Evolutionary conservation across 148 eudicot genomes (phyloP), one percentile per base, ranked within the genome.

Genomic region (Camellia sinensis): DNA sequence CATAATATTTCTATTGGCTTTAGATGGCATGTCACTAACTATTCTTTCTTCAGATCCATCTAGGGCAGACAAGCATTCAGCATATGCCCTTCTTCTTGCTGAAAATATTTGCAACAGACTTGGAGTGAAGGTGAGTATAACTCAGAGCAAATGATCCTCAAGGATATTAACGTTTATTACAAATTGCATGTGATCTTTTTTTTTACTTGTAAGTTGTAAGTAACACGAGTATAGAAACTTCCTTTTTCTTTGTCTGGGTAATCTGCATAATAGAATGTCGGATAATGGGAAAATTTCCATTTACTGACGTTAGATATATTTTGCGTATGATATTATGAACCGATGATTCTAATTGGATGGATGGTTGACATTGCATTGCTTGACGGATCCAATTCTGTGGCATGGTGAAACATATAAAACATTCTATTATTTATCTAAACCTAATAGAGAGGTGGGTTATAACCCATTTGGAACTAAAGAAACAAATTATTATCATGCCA

Each of bases 41-140:
- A 66, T 67, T 78, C 75, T 78, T 68, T 74, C 59, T 86, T 81
- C 89, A 96, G 99, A 93, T 89, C 86, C 92, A 74, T 85, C 92
- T 57, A 87, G 90, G 89, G 97, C 93, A 59, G 99, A 96, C 87
- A 93, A 93, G 87, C 97, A 93, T 79, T 90, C 99, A 43, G 95
- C 91, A 67, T 96, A 89, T 81, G 82, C 91, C 87, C 98, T 96
- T 84, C 97, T 96, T 78, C 89, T 96, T 80, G 97, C 97, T 63
- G 99, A 93, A 82, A 93, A 78, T 80, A 85, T 96, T 54, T 96
- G 99, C 81, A 78, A 78, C 77, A 87, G 89, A 84, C 90, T 91
- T 67, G 95, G 97, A 50, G 85, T 94, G 19, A 92, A 93, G 94
- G 99, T 94, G 76, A 48, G 82, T 53, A 13, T 53, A 61, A 61